A percentile compares a stretch with the other conserved stretches of the same genome.
Evolutionary conservation across 345 rosid genomes (phyloP).

Genomic region (Eucalyptus erythrocorys): DNA sequence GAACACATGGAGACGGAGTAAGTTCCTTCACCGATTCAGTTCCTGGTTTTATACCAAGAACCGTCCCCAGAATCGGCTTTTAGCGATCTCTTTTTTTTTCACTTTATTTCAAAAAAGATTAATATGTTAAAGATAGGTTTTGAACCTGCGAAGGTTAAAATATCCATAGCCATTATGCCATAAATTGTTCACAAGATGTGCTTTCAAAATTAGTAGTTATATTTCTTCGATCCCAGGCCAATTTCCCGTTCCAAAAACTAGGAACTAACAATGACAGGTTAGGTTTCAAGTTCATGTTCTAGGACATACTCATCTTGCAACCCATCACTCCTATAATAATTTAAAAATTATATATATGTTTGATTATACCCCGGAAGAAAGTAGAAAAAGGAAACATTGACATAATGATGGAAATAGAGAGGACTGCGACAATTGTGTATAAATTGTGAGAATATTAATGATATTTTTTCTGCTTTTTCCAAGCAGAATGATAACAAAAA

Average conservation of each 20-base stretch:
- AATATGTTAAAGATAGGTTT: neutral
- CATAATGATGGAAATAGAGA: neutral
- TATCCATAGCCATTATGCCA: neutral
- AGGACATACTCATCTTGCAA: neutral
- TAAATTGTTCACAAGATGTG: neutral
- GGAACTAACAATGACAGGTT: neutral
- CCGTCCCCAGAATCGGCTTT: neutral
- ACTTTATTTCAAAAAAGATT: neutral
- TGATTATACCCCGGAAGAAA: neutral
- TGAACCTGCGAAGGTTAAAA: neutral
- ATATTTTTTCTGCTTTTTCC: neutral
- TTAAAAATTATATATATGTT: neutral
- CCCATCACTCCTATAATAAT: neutral
- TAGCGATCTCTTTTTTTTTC: neutral
- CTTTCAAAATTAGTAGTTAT: neutral
- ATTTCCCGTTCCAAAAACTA: neutral
- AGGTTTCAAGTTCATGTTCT: neutral
- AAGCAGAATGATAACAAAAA: neutral
- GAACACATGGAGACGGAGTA: neutral
- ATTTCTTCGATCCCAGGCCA: neutral
- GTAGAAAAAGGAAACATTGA: neutral
- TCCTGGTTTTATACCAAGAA: neutral
- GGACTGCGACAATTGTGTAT: neutral
- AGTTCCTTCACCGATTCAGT: neutral
- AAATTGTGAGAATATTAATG: neutral